Evolutionary conservation across 2,329 filamentous ascomycete genomes (phyloP).

Genomic region (Penicillium sp.): DNA sequence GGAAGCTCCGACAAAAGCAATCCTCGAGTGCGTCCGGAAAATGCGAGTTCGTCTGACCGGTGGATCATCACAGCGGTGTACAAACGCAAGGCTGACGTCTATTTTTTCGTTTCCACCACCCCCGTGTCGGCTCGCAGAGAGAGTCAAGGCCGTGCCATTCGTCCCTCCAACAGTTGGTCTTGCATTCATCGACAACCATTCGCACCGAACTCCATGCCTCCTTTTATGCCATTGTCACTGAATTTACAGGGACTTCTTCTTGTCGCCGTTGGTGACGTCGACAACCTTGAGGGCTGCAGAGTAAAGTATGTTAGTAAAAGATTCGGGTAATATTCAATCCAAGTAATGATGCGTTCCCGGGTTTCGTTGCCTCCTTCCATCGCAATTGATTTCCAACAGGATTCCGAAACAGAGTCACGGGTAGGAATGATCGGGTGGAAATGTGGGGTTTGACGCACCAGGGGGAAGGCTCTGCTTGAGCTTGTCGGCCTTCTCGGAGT

Average conservation of each 20-base stretch:
- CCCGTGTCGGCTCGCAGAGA: slow-evolving; percentile 35
- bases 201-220: slow-evolving; percentile 26
- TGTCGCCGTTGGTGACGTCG: slow-evolving; percentile 46
- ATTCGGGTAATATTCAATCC: neutral
- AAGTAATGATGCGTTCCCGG: neutral
- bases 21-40: slow-evolving; percentile 28
- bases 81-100: slow-evolving; percentile 27
- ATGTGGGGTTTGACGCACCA: slow-evolving; percentile 62
- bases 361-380: neutral
- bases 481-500: slow-evolving; percentile 99
- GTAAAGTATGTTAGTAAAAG: slow-evolving; percentile 20
- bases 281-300: slow-evolving; percentile 45
- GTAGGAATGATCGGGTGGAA: neutral
- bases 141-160: slow-evolving; percentile 25
- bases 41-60: slow-evolving; percentile 33
- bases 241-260: slow-evolving; percentile 48
- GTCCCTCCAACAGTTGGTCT: slow-evolving; percentile 30
- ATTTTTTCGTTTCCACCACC: slow-evolving; percentile 16
- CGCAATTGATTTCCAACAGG: neutral
- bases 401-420: neutral
- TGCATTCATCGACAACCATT: slow-evolving; percentile 29
- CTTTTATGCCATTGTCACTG: slow-evolving; percentile 27
- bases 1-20: slow-evolving; percentile 33
- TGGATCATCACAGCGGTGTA: slow-evolving; percentile 22
- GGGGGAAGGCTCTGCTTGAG: slow-evolving; percentile 98